phyloP scores from a whole-genome alignment of 208 protist genomes.

The Balamuthia mandrillaris region DNA sequence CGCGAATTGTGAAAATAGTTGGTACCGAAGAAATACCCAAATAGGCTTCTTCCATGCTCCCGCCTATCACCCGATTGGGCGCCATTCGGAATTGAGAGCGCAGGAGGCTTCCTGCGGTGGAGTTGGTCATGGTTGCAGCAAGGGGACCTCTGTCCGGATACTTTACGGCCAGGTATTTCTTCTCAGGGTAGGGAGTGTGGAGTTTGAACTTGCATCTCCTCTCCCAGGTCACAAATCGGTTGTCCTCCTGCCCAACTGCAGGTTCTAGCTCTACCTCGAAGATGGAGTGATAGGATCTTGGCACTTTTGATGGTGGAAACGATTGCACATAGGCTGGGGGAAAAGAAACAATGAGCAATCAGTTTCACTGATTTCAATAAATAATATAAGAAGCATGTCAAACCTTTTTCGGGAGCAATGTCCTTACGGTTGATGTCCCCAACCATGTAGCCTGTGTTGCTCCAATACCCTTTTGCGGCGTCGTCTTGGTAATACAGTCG shows the following conservation, averaged over 20 bases:
- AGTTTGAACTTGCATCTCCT: slow-evolving; percentile 23
- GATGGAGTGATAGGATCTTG: slow-evolving; percentile 19
- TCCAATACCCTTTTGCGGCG: not conserved
- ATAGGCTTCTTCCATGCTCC: no score
- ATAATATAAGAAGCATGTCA: not conserved
- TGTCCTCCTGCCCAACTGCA: not conserved
- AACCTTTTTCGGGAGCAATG: not conserved
- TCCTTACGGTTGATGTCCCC: not conserved
- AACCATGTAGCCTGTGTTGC: slow-evolving; percentile 7
- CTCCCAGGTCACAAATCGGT: not conserved
- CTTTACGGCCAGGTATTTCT: not conserved
- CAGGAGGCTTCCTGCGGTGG: no score
- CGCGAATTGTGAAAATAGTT: not conserved
- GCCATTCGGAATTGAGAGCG: no score
- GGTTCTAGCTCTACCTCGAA: slow-evolving; percentile 35
- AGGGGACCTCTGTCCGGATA: no score
- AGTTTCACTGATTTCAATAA: not conserved
- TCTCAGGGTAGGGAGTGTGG: slow-evolving; percentile 14
- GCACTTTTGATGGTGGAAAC: not conserved
- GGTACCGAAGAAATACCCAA: not conserved
- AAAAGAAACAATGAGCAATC: not conserved
- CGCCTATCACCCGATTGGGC: no score
- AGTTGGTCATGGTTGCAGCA: no score
- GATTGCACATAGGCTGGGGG: not conserved
- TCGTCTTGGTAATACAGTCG: slow-evolving; percentile 29